Conservation (phyloP, 176 grass and related monocot species). For the Echinochloa phyllopogon region DNA sequence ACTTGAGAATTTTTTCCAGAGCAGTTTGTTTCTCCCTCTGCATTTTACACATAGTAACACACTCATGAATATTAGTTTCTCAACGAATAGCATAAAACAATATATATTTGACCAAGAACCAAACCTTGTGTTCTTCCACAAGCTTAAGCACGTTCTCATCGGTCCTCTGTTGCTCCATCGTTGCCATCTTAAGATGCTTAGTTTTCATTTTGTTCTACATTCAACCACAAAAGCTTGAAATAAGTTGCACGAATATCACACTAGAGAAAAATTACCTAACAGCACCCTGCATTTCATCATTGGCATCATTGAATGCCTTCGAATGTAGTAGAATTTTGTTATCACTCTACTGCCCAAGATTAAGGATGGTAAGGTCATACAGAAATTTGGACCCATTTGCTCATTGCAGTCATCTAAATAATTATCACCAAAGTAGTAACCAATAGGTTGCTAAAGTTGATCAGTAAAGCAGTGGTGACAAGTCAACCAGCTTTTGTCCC, state of each 20-base stretch:
- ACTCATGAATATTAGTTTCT: not conserved
- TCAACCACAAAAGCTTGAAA: slow-evolving; percentile 26
- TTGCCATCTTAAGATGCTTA: slow-evolving; percentile 63
- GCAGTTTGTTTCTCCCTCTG: slow-evolving; percentile 67
- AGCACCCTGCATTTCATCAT: slow-evolving; percentile 10
- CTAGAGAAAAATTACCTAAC: not conserved
- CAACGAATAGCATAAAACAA: slow-evolving; percentile 4
- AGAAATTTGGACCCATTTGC: not conserved
- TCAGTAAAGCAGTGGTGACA: not conserved
- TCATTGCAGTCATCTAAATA: not conserved
- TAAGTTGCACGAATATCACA: not conserved
- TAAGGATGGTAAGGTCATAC: not conserved
- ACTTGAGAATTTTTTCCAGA: slow-evolving; percentile 51
- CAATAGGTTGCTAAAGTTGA: not conserved
- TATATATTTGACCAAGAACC: slow-evolving; percentile 5
- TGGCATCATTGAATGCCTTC: slow-evolving; percentile 1
- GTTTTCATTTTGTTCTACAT: slow-evolving; percentile 60
- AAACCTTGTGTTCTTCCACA: slow-evolving; percentile 73
- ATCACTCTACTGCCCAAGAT: not conserved
- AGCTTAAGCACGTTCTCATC: slow-evolving; percentile 69
- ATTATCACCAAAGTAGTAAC: not conserved
- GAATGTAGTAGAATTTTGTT: not conserved
- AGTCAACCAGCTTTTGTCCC: not conserved
- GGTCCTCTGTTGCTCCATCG: slow-evolving; percentile 55
- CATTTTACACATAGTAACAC: slow-evolving; percentile 18